Evolutionary conservation across 2,329 filamentous ascomycete genomes (phyloP).

Genomic region (Moelleriella libera): DNA sequence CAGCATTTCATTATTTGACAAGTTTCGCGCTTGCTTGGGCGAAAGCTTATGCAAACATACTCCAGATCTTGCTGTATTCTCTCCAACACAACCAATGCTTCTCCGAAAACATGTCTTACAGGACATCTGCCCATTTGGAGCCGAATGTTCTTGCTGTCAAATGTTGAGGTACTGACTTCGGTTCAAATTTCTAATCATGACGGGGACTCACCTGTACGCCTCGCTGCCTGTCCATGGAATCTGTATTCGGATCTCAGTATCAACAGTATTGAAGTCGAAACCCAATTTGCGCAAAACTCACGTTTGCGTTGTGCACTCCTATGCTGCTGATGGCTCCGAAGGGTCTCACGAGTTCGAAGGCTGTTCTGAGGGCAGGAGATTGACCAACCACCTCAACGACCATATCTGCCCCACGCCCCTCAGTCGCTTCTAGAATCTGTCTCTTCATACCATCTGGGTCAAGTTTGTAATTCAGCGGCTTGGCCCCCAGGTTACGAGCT

Average conservation of each 20-base stretch:
- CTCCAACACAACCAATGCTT: conserved; percentile 49
- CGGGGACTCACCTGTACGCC: conserved; percentile 30
- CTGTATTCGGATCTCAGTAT: conserved; percentile 18
- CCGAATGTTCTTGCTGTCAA: conserved; percentile 50
- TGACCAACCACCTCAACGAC: conserved; percentile 68
- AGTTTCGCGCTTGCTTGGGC: too few species aligned
- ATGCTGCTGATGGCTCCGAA: conserved; percentile 64
- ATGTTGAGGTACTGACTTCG: conserved; percentile 10
- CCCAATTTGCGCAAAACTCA: conserved; percentile 13
- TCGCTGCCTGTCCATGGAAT: conserved; percentile 53
- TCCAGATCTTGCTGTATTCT: conserved; percentile 52
- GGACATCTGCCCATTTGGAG: conserved; percentile 68
- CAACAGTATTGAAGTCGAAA: not conserved
- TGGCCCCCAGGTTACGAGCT: conserved; percentile 62
- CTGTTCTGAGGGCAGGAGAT: conserved; percentile 53
- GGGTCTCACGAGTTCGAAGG: conserved; percentile 56
- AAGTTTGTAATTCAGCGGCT: conserved; percentile 67
- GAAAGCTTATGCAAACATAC: too few species aligned
- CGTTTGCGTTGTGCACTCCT: conserved; percentile 62
- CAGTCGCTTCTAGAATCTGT: conserved; percentile 59
- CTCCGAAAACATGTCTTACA: conserved; percentile 54
- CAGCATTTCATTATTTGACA: not conserved
- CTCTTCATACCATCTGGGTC: conserved; percentile 44
- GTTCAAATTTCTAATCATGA: not conserved
- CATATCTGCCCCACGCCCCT: conserved; percentile 72